These are phyloP conservation scores for Chrysoporthe austroafricana DNA, from an alignment of 2,329 filamentous ascomycete species.

Conservation along the genomic window DNA sequence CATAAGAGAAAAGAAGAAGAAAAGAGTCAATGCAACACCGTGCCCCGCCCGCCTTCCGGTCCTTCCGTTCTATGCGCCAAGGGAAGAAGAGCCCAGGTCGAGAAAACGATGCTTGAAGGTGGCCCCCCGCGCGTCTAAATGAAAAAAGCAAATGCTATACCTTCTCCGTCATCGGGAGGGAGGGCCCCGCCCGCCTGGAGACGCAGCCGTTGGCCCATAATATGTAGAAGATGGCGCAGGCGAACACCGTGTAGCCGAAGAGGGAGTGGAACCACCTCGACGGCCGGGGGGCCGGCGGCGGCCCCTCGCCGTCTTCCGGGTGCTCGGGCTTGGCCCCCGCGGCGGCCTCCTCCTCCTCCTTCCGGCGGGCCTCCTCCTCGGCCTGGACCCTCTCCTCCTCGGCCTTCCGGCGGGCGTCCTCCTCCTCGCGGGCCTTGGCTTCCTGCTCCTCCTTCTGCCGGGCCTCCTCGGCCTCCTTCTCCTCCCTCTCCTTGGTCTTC, in stretches of 20 bases:
- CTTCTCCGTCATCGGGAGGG: slow-evolving; percentile 1
- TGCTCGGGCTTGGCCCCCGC: slow-evolving; percentile 24
- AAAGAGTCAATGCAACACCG: not conserved
- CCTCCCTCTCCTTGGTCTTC: slow-evolving; percentile 39
- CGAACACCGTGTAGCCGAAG: slow-evolving; percentile 8
- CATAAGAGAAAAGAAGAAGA: not conserved
- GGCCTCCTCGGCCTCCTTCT: slow-evolving; percentile 33
- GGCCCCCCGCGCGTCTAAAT: not conserved
- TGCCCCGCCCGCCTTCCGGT: not conserved
- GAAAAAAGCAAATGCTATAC: not conserved
- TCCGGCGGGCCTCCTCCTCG: slow-evolving; percentile 30
- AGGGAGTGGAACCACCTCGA: slow-evolving; percentile 12
- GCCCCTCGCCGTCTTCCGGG: not conserved
- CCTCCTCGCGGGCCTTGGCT: slow-evolving; percentile 35
- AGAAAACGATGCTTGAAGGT: not conserved
- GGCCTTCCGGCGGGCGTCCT: slow-evolving; percentile 43
- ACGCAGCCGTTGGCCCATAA: slow-evolving; percentile 16
- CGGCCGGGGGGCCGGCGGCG: not conserved
- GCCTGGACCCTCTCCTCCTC: slow-evolving; percentile 27
- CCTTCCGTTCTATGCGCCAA: slow-evolving; percentile 3
- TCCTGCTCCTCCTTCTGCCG: slow-evolving; percentile 31
- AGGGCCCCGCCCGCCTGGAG: not conserved
- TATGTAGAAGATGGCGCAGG: slow-evolving; percentile 9
- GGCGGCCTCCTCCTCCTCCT: slow-evolving; percentile 30
- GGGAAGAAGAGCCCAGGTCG: not conserved